Base-by-base conservation (phyloP, 768 basidiomycete species). In the Cystoderma amianthinum region DNA sequence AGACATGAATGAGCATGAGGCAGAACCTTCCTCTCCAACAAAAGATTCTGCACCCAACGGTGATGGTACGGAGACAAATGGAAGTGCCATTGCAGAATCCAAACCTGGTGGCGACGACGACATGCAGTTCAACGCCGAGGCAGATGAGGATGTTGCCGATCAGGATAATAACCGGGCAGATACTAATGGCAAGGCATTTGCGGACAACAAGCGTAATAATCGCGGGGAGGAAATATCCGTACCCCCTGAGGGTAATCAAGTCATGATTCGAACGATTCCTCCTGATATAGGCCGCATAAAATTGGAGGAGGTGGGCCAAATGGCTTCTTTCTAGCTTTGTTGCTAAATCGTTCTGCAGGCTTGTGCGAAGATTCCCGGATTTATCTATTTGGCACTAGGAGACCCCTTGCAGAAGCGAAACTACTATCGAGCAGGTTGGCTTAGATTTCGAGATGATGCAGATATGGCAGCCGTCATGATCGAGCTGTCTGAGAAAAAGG, bases 341-440 rank as follows among this genome's bases (percentile, higher is more conserved):
- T n/a, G n/a, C n/a, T n/a, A n/a, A n/a, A n/a, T n/a, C n/a, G n/a
- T n/a, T n/a, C n/a, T n/a, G 1, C 47, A 96, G 94, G 78, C 84
- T 25, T 87, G 86, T 53, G 65, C 71, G 44, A 80, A 77, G 50
- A 68, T 90, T 41, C 74, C 83, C 3, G 94, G 93, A 2, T 97
- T 82, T 58, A 68, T 88, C 36, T 86, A 95, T 60, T 76, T 98
- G 12, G 92, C 92, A 6, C 65, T 97, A 0, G 91, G 90, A 19
- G 94, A 97, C 49, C 94, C 95, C 7, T 63, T 90, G 32, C 88
- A 91, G 60, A 94, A 94, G 63, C 82, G 91, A 44, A 88, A 87
- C 52, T 97, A 87, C 58, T 92, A 95, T 57, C 87, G 95, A 22
- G 89, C 92, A 1, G 95, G 91, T 10, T 97, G 94, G 93, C 69